A percentile compares a stretch with the other conserved stretches of the same genome.
Evolutionary conservation across 768 basidiomycete genomes (phyloP).

Genomic region (Amanita subjunquillea): DNA sequence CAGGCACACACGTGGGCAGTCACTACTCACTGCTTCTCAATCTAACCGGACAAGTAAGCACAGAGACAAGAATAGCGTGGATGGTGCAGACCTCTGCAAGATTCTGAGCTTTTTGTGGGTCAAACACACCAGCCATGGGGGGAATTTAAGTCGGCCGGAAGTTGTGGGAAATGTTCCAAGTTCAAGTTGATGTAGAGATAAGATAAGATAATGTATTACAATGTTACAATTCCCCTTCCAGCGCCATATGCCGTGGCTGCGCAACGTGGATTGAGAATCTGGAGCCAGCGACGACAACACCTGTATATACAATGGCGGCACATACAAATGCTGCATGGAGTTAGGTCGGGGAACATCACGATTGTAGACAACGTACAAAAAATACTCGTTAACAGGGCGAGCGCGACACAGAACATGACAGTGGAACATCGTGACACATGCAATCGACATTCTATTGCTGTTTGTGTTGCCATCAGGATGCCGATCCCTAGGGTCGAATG

Average conservation of each 20-base stretch:
- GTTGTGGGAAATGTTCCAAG: neutral
- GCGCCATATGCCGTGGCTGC: slow-evolving; percentile 11
- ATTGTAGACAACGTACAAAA: slow-evolving; percentile 15
- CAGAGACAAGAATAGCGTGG: neutral
- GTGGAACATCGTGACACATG: slow-evolving; percentile 23
- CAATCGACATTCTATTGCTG: slow-evolving; percentile 19
- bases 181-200: neutral
- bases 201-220: slow-evolving; percentile 5
- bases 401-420: slow-evolving; percentile 20
- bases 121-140: slow-evolving; percentile 35
- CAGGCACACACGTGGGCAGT: neutral
- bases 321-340: slow-evolving; percentile 13
- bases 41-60: slow-evolving; percentile 34
- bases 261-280: slow-evolving; percentile 21
- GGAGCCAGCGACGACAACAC: slow-evolving; percentile 14
- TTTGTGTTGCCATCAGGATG: slow-evolving; percentile 24
- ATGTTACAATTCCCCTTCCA: neutral
- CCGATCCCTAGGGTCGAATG: slow-evolving; percentile 14
- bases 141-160: neutral
- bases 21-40: slow-evolving; percentile 84
- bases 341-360: neutral
- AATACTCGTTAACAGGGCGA: slow-evolving; percentile 21
- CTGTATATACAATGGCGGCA: slow-evolving; percentile 14
- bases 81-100: slow-evolving; percentile 57
- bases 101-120: slow-evolving; percentile 90